Evolutionary conservation across 2,329 filamentous ascomycete species (phyloP).

Genomic region (Xylogone sp.): DNA sequence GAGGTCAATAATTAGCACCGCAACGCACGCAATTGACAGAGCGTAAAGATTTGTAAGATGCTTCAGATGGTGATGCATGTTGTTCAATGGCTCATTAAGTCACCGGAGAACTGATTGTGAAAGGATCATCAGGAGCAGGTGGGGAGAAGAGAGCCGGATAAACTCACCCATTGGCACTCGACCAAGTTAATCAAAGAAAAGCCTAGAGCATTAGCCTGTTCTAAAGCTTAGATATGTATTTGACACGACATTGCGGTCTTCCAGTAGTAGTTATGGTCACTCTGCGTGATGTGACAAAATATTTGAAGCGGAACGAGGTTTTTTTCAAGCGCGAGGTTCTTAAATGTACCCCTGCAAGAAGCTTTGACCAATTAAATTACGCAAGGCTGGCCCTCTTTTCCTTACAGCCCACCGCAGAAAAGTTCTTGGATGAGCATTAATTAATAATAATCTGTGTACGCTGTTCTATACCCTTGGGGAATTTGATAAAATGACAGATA

Average conservation of each 20-base stretch:
- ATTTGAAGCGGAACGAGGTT: neutral
- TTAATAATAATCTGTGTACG: no score
- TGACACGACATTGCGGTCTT: no score
- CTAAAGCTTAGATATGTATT: no score
- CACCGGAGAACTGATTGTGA: slow-evolving; percentile 27
- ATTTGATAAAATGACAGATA: slow-evolving; percentile 63
- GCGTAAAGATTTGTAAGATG: slow-evolving; percentile 14
- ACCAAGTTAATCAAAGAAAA: neutral
- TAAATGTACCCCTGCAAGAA: neutral
- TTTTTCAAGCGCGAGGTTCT: neutral
- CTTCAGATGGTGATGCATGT: slow-evolving; percentile 79
- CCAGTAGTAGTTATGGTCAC: neutral
- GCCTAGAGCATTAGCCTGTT: neutral
- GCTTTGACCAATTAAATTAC: neutral
- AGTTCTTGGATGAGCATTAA: neutral
- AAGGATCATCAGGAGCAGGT: slow-evolving; percentile 28
- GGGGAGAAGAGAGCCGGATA: slow-evolving; percentile 2
- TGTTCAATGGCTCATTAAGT: slow-evolving; percentile 35
- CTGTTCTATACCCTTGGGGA: no score
- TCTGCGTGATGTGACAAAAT: neutral
- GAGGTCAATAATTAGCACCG: neutral
- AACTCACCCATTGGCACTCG: slow-evolving; percentile 1
- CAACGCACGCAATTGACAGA: neutral
- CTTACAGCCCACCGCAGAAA: neutral
- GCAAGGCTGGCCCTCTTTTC: neutral